These are phyloP conservation scores for Starmerella scarabaei DNA, from an alignment of 805 yeast species.

Conservation along the genomic window DNA sequence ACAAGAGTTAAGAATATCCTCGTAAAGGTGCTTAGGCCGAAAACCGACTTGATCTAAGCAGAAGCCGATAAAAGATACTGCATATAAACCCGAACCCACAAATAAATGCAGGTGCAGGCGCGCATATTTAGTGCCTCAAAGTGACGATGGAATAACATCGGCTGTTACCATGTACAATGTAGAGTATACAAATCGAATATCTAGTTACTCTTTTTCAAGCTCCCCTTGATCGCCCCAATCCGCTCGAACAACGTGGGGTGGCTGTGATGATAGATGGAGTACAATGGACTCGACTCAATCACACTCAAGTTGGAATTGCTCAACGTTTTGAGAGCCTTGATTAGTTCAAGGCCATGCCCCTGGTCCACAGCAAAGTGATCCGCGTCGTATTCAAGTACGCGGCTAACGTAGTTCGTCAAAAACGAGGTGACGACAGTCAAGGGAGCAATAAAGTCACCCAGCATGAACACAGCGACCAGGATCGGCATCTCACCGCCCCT, in stretches of 20 bases:
- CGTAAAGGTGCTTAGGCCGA: too few species aligned
- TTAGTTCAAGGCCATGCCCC: conserved; percentile 58
- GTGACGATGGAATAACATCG: too few species aligned
- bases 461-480: conserved; percentile 67
- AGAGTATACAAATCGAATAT: too few species aligned
- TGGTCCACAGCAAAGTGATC: conserved; percentile 69
- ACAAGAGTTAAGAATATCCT: too few species aligned
- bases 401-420: conserved; percentile 52
- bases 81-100: too few species aligned
- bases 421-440: conserved; percentile 57
- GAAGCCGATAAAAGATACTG: too few species aligned
- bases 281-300: conserved; percentile 82
- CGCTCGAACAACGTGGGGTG: conserved; percentile 92
- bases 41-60: too few species aligned
- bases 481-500: conserved; percentile 46
- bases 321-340: conserved; percentile 58
- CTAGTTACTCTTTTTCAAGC: not conserved
- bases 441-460: conserved; percentile 68
- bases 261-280: conserved; percentile 74
- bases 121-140: too few species aligned
- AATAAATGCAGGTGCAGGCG: too few species aligned
- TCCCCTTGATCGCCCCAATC: conserved; percentile 47
- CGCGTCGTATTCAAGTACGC: conserved; percentile 89
- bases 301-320: conserved; percentile 71
- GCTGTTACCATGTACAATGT: too few species aligned